These are phyloP conservation scores for Colletotrichum kahawae DNA, from an alignment of 2,329 filamentous ascomycete species.

Conservation along the genomic window DNA sequence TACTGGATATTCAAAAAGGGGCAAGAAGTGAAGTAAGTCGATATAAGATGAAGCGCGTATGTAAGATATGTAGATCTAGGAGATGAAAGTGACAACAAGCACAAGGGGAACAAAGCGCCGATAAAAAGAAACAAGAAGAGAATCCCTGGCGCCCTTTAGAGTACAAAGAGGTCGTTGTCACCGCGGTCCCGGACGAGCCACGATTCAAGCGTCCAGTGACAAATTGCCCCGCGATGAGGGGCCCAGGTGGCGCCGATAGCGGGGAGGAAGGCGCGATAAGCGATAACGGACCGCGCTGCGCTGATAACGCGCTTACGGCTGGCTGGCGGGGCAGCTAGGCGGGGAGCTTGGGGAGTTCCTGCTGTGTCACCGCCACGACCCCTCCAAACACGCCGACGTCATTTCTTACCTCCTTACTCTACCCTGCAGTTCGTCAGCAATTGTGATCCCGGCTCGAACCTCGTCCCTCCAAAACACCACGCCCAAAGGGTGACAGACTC, in stretches of 20 bases:
- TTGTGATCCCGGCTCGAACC: neutral
- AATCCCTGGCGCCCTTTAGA: neutral
- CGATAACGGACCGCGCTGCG: slow-evolving; percentile 5
- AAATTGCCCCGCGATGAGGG: neutral
- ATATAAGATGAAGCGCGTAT: neutral
- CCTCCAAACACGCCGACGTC: slow-evolving; percentile 3
- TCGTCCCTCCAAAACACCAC: neutral
- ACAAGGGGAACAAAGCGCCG: neutral
- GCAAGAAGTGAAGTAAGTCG: neutral
- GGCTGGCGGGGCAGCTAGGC: neutral
- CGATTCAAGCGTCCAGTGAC: neutral
- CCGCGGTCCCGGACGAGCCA: neutral
- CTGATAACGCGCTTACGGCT: neutral
- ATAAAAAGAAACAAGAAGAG: neutral
- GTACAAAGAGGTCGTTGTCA: neutral
- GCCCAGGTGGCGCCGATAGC: slow-evolving; percentile 3
- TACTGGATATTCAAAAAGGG: neutral
- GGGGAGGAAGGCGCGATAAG: neutral
- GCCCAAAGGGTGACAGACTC: neutral
- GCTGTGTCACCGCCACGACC: neutral
- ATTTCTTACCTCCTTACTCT: neutral
- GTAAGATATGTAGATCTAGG: neutral
- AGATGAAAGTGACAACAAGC: neutral
- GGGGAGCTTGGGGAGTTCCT: neutral
- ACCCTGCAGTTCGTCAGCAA: neutral